Evolutionary conservation across 768 basidiomycete species (phyloP).

Genomic region (Mycena crocata): DNA sequence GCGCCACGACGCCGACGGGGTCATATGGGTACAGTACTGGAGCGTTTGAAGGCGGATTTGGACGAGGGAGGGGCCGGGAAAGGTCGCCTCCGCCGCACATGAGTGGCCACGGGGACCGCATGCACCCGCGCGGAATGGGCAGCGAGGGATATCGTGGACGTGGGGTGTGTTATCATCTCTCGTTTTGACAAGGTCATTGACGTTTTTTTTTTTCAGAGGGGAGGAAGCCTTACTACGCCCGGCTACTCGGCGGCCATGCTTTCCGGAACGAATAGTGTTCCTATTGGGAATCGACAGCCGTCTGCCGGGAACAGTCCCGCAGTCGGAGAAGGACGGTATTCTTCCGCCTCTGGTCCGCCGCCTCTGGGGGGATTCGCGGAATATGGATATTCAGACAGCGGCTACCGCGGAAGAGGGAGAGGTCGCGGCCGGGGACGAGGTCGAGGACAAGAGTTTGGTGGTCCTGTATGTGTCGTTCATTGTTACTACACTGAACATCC

Average conservation of each 20-base stretch:
- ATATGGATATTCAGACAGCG: slow-evolving; percentile 18
- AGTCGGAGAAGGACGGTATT: slow-evolving; percentile 10
- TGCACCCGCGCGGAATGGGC: slow-evolving; percentile 2
- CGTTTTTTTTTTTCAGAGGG: slow-evolving; percentile 13
- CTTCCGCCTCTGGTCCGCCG: slow-evolving; percentile 4
- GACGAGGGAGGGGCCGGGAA: slow-evolving; percentile 18
- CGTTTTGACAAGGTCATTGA: neutral
- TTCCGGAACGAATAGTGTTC: slow-evolving; percentile 22
- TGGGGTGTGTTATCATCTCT: slow-evolving; percentile 12
- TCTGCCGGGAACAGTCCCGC: neutral
- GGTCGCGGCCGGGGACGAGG: slow-evolving; percentile 24
- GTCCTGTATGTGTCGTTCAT: slow-evolving; percentile 9
- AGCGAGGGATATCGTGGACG: slow-evolving; percentile 18
- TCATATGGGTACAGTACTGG: slow-evolving; percentile 14
- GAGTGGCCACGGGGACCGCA: slow-evolving; percentile 13
- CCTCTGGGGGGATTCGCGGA: slow-evolving; percentile 8
- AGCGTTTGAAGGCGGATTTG: slow-evolving; percentile 12
- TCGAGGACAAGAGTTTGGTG: slow-evolving; percentile 13
- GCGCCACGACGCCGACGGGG: slow-evolving; percentile 5
- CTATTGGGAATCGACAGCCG: slow-evolving; percentile 14
- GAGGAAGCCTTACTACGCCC: neutral
- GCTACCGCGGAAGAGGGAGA: slow-evolving; percentile 27
- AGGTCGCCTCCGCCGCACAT: slow-evolving; percentile 27
- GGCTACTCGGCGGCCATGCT: neutral
- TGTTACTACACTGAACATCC: neutral